Evolutionary conservation across 345 rosid genomes (phyloP).

Genomic region (Anacardium occidentale): DNA sequence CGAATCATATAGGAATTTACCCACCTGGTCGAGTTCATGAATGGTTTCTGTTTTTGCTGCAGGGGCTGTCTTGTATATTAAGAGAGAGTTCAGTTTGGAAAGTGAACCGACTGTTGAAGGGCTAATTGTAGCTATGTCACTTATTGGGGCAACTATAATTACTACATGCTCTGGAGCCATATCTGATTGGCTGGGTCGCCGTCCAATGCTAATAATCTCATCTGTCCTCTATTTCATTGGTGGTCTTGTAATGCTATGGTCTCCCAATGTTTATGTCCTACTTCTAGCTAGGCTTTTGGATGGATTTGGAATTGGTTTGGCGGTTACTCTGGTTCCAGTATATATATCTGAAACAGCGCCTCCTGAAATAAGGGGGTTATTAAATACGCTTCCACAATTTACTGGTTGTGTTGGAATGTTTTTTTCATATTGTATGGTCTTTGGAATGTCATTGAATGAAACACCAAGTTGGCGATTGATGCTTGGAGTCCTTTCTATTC

Average conservation of each 20-base stretch:
- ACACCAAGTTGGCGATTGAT: slow-evolving; percentile 93
- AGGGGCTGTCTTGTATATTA: slow-evolving; percentile 93
- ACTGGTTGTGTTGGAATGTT: slow-evolving; percentile 95
- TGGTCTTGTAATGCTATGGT: slow-evolving; percentile 87
- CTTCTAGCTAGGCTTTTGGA: slow-evolving; percentile 89
- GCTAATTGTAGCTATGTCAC: slow-evolving; percentile 86
- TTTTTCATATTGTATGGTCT: slow-evolving; percentile 84
- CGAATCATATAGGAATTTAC: background rate
- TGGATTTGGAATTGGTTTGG: slow-evolving; percentile 92
- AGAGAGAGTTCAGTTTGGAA: slow-evolving; percentile 75
- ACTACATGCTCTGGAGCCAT: slow-evolving; percentile 85
- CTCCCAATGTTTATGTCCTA: slow-evolving; percentile 80
- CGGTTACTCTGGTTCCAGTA: slow-evolving; percentile 84
- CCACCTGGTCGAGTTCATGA: slow-evolving; percentile 11
- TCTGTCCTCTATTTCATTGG: slow-evolving; percentile 70
- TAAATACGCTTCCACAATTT: slow-evolving; percentile 95
- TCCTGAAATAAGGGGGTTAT: slow-evolving; percentile 80
- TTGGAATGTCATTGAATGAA: slow-evolving; percentile 72
- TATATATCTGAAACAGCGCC: slow-evolving; percentile 98
- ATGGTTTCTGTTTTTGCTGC: slow-evolving; percentile 21
- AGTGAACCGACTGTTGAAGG: slow-evolving; percentile 78
- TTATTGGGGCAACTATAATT: slow-evolving; percentile 84
- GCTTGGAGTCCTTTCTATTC: slow-evolving; percentile 90
- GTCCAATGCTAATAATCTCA: slow-evolving; percentile 79
- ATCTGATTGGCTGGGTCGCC: slow-evolving; percentile 85